Percentiles rank a stretch among this genome's conserved stretches.
phyloP scores from a whole-genome alignment of 139 green algal genomes.

The Monoraphidium neglectum region DNA sequence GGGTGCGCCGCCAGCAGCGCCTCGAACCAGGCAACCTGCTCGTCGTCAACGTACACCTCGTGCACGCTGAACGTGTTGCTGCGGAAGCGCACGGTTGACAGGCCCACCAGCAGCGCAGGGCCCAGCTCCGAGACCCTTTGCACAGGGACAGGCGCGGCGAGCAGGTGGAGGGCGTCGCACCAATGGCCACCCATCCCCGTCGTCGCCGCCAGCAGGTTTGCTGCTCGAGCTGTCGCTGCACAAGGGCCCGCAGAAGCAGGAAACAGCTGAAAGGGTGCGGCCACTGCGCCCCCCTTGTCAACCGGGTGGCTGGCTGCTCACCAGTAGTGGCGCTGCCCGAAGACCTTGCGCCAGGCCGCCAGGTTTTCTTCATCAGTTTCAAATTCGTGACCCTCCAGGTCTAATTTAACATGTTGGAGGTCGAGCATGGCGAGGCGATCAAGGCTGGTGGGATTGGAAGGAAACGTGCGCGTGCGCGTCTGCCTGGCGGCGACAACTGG shows the following conservation, averaged over 20 bases:
- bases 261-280: background rate
- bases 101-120: slow-evolving; percentile 57
- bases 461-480: too few species aligned
- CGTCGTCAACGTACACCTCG: slow-evolving; percentile 68
- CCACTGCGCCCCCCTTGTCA: background rate
- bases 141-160: too few species aligned
- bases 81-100: slow-evolving; percentile 75
- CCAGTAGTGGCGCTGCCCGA: slow-evolving; percentile 72
- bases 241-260: background rate
- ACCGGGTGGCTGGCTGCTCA: background rate
- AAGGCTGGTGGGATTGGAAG: too few species aligned
- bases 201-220: too few species aligned
- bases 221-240: too few species aligned
- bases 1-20: slow-evolving; percentile 34
- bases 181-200: too few species aligned
- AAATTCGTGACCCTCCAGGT: slow-evolving; percentile 71
- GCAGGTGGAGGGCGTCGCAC: too few species aligned
- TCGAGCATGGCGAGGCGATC: background rate
- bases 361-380: slow-evolving; percentile 79
- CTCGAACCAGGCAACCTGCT: slow-evolving; percentile 77
- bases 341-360: slow-evolving; percentile 62
- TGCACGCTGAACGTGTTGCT: slow-evolving; percentile 45
- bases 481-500: too few species aligned
- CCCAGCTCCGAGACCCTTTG: slow-evolving; percentile 68
- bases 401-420: background rate